Evolutionary conservation across 106 monocot species (phyloP), one percentile per base, ranked within the genome.

Genomic region (Vanilla planifolia): DNA sequence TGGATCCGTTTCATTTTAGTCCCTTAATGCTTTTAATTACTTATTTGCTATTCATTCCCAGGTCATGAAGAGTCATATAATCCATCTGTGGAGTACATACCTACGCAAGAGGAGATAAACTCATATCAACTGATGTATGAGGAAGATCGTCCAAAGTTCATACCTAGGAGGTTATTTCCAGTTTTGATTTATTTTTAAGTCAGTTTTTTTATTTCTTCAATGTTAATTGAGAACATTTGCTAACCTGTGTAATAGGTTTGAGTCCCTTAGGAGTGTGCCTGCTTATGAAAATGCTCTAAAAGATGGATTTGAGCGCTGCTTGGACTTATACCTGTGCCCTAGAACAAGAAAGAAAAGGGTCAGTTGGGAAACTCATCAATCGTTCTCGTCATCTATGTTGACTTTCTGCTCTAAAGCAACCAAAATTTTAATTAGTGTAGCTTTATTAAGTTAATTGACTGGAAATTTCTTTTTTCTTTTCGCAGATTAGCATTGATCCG

Each of bases 111-210:
- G 61, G 98, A 99, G 59, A 82, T 92, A 21, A 82, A 92, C 71
- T 76, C 98, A 10, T 99, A 99, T 56, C 82, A 92, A 66, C 67
- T 99, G 36, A 88, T 92, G 87, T 81, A 70, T 70, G 92, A 99
- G 71, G 98, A 99, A 71, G 98, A 99, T 56, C 84, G 98, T 24
- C 98, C 92, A 43, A 92, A 99, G 44, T 99, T 88, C 71, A 99
- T 99, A 66, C 98, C 98, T 27, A 92, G 63, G 71, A 81, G 84
- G 98, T 88, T 57, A 47, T 61, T 11, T 5, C 17, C 17, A n/a
- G 20, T n/a, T 56, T 53, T 51, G 0, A 30, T 59, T 45, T 67
- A 20, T 57, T 2, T 5, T 21, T n/a, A 36, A 8, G 35, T 16
- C 21, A 57, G 32, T 45, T 5, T 37, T 5, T 10, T 16, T 15